These are phyloP conservation scores for Hypomyces rosellus DNA, from an alignment of 2,329 filamentous ascomycete species.

Conservation along the genomic window DNA sequence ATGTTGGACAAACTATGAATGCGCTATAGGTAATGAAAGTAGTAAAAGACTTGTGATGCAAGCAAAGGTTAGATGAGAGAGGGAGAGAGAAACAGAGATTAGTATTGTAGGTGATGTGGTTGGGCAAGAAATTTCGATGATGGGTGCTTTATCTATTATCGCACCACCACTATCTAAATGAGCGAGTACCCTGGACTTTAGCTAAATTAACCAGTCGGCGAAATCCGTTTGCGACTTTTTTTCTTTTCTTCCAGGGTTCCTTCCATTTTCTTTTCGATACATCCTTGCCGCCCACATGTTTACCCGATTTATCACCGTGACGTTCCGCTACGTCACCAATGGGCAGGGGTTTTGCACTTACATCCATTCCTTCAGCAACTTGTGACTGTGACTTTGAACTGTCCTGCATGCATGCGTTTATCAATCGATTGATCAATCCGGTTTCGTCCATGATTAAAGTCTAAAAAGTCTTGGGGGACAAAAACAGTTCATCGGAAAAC, in stretches of 20 bases:
- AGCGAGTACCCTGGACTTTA: too few relatives aligned
- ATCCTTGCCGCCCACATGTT: conserved; percentile 16
- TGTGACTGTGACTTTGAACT: not conserved
- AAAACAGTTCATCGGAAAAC: not conserved
- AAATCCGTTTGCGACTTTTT: conserved; percentile 6
- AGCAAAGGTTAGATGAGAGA: not conserved
- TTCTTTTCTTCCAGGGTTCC: not conserved
- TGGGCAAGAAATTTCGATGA: conserved; percentile 10
- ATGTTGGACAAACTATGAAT: conserved; percentile 29
- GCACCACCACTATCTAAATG: not conserved
- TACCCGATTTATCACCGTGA: conserved; percentile 21
- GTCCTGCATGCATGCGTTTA: not conserved
- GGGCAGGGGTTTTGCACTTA: not conserved
- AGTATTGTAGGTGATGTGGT: not conserved
- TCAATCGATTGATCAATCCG: not conserved
- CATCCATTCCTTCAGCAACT: not conserved
- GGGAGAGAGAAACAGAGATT: conserved; percentile 4
- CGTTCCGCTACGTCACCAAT: conserved; percentile 17
- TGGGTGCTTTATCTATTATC: conserved; percentile 8
- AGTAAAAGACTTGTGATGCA: not conserved
- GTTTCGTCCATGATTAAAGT: not conserved
- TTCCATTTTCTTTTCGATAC: not conserved
- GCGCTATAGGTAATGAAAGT: not conserved
- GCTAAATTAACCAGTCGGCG: not conserved
- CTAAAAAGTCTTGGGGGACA: not conserved